phyloP scores from a whole-genome alignment of 2,329 filamentous ascomycete species.

The Xylaria sp. region DNA sequence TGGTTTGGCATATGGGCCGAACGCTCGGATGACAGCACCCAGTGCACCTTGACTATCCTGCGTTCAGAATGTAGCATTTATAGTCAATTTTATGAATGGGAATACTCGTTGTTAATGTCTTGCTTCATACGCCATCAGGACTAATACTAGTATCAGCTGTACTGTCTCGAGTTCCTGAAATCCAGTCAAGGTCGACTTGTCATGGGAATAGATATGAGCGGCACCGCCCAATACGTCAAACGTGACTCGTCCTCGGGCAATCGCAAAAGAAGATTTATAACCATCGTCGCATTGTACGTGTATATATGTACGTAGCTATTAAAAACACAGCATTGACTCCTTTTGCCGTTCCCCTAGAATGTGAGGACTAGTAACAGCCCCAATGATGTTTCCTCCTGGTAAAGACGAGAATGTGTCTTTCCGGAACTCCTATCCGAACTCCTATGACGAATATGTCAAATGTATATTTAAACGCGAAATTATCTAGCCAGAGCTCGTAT shows the following conservation, averaged over 20 bases:
- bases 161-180: too few species aligned
- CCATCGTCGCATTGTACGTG: conserved; percentile 8
- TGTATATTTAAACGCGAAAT: neutral
- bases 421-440: conserved; percentile 14
- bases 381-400: neutral
- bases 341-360: neutral
- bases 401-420: conserved; percentile 4
- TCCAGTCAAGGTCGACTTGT: neutral
- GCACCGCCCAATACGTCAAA: neutral
- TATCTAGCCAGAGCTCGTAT: neutral
- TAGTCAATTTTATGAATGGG: too few species aligned
- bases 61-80: too few species aligned
- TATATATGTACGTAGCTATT: conserved; percentile 10
- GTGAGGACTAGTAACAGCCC: neutral
- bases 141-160: too few species aligned
- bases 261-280: conserved; percentile 3
- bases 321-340: neutral
- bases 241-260: neutral
- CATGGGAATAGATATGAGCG: neutral
- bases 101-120: too few species aligned
- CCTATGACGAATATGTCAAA: neutral
- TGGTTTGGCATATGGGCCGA: too few species aligned
- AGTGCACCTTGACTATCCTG: too few species aligned
- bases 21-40: too few species aligned
- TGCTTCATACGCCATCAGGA: too few species aligned